These are phyloP conservation scores for Malus sylvestris DNA, from an alignment of 306 rosid genomes.

Conservation along the genomic window DNA sequence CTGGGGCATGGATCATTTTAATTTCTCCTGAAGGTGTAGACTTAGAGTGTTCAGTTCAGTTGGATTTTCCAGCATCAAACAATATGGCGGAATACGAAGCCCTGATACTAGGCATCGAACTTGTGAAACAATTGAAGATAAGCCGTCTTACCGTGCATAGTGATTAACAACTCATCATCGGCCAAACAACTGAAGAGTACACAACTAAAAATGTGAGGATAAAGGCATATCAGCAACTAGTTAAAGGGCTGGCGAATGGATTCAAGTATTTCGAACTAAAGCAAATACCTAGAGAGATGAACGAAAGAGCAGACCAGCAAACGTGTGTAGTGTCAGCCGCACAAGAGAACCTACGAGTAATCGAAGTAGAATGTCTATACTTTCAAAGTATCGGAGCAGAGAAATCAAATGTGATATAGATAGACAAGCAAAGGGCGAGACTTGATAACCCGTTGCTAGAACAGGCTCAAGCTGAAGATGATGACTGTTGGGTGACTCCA, in stretches of 20 bases:
- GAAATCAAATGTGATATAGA: background rate
- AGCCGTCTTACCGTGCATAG: no score
- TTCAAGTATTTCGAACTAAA: background rate
- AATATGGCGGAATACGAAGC: no score
- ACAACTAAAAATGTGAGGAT: background rate
- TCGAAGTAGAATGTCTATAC: rapidly evolving
- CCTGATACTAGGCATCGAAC: no score
- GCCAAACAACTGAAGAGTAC: background rate
- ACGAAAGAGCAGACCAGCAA: rapidly evolving
- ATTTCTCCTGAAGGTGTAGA: rapidly evolving
- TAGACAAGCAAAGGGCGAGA: no score
- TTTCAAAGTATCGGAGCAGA: no score
- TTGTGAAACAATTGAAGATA: no score
- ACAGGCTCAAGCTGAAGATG: no score
- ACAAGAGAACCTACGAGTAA: background rate
- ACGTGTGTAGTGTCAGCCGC: no score
- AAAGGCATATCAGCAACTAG: background rate
- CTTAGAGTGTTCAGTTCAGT: rapidly evolving
- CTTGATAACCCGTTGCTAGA: no score
- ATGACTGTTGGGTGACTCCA: no score
- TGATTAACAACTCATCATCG: no score
- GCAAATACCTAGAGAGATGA: background rate
- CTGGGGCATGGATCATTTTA: rapidly evolving
- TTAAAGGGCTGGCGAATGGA: rapidly evolving
- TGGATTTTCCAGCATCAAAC: no score